Evolutionary conservation across 2,329 filamentous ascomycete genomes (phyloP).

Genomic region (Penicillium sp.): DNA sequence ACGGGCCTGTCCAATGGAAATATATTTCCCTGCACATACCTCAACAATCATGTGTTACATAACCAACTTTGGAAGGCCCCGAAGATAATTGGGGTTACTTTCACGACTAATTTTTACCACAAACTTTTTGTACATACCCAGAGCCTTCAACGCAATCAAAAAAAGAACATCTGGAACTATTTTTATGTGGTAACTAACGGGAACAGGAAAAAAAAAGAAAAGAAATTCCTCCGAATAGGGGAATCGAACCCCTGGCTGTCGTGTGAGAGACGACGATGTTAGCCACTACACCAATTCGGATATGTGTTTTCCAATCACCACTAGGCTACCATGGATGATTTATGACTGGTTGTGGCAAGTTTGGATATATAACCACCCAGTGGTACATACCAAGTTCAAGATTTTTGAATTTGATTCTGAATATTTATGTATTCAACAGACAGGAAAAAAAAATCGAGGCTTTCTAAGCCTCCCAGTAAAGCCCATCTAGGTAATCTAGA

Average conservation of each 20-base stretch:
- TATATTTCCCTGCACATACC: background rate
- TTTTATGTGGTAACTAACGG: background rate
- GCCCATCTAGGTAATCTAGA: no score
- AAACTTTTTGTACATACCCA: no score
- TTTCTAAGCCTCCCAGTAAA: no score
- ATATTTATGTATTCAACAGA: background rate
- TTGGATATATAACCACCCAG: no score
- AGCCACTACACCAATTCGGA: slow-evolving; percentile 41
- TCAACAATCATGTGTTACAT: no score
- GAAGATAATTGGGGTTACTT: no score
- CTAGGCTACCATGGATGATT: background rate
- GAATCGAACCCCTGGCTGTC: slow-evolving; percentile 40
- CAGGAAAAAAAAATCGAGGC: background rate
- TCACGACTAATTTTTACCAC: no score
- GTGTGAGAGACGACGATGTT: slow-evolving; percentile 41
- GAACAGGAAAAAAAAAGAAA: slow-evolving; percentile 11
- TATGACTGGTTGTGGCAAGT: accelerated
- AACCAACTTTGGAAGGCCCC: no score
- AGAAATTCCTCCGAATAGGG: slow-evolving; percentile 33
- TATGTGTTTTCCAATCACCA: background rate
- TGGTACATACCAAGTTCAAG: background rate
- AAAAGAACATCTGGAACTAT: background rate
- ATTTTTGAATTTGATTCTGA: background rate
- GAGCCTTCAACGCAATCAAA: background rate
- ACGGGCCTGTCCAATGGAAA: no score